phyloP scores from a whole-genome alignment of 2,329 filamentous ascomycete species.

The Helicocarpus griseus region DNA sequence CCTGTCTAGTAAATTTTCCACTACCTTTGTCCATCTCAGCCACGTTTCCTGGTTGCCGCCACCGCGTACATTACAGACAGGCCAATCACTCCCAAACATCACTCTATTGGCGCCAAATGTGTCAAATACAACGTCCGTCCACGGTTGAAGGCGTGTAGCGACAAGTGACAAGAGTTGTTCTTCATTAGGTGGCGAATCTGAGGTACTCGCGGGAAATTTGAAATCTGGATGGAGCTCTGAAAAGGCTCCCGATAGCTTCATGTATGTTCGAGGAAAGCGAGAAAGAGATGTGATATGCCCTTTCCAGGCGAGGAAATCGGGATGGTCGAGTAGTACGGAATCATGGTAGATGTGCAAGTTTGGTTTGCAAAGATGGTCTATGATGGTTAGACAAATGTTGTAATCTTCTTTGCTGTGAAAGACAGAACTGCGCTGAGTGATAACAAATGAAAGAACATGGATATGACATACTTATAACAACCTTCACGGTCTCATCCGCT shows the following conservation, averaged over 20 bases:
- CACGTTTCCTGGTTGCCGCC: conserved; percentile 53
- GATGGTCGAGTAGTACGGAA: conserved; percentile 33
- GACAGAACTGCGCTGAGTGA: too few relatives aligned
- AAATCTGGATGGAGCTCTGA: conserved; percentile 57
- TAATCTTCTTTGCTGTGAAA: too few relatives aligned
- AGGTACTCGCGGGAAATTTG: conserved; percentile 12
- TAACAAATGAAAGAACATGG: too few relatives aligned
- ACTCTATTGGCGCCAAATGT: conserved; percentile 62
- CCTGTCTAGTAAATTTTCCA: conserved; percentile 52
- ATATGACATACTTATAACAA: conserved; percentile 50
- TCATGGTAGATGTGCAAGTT: conserved; percentile 55
- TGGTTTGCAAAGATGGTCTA: conserved; percentile 87
- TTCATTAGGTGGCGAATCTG: conserved; percentile 30
- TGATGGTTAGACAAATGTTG: too few relatives aligned
- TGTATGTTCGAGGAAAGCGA: conserved; percentile 57
- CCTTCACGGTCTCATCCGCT: conserved; percentile 44
- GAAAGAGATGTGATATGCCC: conserved; percentile 58
- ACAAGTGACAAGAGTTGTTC: conserved; percentile 34
- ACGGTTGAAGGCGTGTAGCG: conserved; percentile 56
- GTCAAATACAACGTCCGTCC: conserved; percentile 62
- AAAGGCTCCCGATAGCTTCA: conserved; percentile 86
- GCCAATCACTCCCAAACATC: conserved; percentile 94
- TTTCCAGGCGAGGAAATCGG: conserved; percentile 59
- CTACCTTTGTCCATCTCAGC: conserved; percentile 63
- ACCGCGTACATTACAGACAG: conserved; percentile 67